A percentile compares a stretch with the other conserved stretches of the same genome.
Conservation (phyloP, 2,329 filamentous ascomycete species). For the Aspergillus fructus region DNA sequence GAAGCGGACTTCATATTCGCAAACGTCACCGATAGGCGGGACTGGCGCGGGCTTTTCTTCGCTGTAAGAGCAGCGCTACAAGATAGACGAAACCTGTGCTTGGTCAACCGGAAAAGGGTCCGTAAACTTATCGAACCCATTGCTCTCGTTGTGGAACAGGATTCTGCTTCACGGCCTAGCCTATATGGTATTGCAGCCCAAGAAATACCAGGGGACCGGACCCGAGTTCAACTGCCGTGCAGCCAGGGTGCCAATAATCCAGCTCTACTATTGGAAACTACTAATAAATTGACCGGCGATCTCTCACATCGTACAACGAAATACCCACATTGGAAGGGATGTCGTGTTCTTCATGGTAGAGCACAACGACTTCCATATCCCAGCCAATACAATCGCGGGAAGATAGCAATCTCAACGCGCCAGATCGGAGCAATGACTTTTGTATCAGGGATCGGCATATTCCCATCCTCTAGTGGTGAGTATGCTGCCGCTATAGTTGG, state of each 20-base stretch:
- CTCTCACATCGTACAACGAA: not conserved
- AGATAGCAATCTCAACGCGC: slow-evolving; percentile 9
- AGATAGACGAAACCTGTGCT: not conserved
- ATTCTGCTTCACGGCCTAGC: not conserved
- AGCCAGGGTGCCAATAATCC: not conserved
- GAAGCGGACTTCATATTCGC: slow-evolving; percentile 16
- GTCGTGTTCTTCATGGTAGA: slow-evolving; percentile 6
- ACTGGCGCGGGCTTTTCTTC: slow-evolving; percentile 17
- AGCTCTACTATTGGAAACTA: not conserved
- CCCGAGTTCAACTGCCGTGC: not conserved
- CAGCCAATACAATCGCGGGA: not conserved
- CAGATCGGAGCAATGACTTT: slow-evolving; percentile 6
- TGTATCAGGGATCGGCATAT: slow-evolving; percentile 8
- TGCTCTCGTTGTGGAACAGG: slow-evolving; percentile 12
- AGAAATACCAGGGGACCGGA: not conserved
- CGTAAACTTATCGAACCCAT: slow-evolving; percentile 12
- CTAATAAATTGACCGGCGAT: not conserved
- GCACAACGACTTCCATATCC: not conserved
- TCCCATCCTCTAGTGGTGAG: not conserved
- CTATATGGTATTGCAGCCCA: not conserved
- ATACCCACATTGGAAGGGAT: not conserved
- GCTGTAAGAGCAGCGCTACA: not conserved
- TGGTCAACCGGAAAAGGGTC: slow-evolving; percentile 15
- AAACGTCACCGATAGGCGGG: not conserved
- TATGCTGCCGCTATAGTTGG: not conserved